These are phyloP conservation scores for Kingdonia uniflora DNA, from an alignment of 164 flowering plant genomes.

Conservation along the genomic window DNA sequence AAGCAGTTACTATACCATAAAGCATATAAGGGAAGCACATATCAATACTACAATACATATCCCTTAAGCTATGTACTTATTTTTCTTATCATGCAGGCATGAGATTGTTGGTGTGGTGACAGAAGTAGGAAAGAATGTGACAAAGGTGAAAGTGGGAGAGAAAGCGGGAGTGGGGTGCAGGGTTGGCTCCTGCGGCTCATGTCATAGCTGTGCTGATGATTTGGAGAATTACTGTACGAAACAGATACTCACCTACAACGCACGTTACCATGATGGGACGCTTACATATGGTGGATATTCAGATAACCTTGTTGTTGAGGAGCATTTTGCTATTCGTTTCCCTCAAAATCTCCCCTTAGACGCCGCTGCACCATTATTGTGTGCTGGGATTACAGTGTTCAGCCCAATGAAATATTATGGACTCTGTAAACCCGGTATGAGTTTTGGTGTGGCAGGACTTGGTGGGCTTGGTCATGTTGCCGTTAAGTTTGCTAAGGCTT, in stretches of 20 bases:
- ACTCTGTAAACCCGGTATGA: constrained; percentile 22
- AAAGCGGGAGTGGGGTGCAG: constrained; percentile 53
- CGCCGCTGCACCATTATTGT: constrained; percentile 14
- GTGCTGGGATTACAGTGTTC: constrained; percentile 49
- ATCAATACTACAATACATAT: not conserved
- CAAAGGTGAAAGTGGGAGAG: constrained; percentile 43
- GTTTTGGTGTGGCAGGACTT: constrained; percentile 40
- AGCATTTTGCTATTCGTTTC: constrained; percentile 23
- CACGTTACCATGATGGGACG: constrained; percentile 27
- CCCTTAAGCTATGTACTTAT: too few species aligned
- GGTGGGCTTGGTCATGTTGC: constrained; percentile 54
- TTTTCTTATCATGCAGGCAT: constrained; percentile 24
- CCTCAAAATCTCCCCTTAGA: constrained; percentile 23
- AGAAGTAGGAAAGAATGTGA: constrained; percentile 39
- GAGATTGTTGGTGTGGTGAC: constrained; percentile 45
- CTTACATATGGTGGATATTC: constrained; percentile 41
- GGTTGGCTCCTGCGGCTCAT: constrained; percentile 35
- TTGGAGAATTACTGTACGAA: constrained; percentile 45
- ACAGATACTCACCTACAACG: constrained; percentile 21
- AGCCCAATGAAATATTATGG: constrained; percentile 38
- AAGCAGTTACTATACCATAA: too few species aligned
- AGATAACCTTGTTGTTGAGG: constrained; percentile 22
- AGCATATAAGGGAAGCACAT: too few species aligned
- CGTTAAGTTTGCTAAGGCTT: constrained; percentile 45
- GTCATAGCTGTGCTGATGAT: constrained; percentile 24